A percentile compares a stretch with the other conserved stretches of the same genome.
These are phyloP conservation scores for Thecaphora thlaspeos DNA, from an alignment of 1,284 basidiomycete genomes.

Conservation along the genomic window DNA sequence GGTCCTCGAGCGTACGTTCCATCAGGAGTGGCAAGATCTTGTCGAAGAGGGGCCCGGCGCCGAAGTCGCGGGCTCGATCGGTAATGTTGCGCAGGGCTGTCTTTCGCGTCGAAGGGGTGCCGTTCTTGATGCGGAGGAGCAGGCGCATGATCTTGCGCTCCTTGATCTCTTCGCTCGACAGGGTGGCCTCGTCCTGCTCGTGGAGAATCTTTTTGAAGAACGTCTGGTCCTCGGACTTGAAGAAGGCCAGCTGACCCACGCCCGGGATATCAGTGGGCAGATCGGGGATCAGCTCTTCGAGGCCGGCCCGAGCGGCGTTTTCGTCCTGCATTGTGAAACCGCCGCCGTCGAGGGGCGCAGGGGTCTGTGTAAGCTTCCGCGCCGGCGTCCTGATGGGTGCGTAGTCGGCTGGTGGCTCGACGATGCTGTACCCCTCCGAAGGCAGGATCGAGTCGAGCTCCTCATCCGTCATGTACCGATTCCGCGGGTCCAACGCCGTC, in stretches of 20 bases:
- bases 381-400: slow-evolving; percentile 74
- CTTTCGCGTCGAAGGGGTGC: slow-evolving; percentile 96
- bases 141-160: slow-evolving; percentile 99
- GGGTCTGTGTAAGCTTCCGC: slow-evolving; percentile 68
- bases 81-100: slow-evolving; percentile 96
- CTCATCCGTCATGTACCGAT: slow-evolving; percentile 89
- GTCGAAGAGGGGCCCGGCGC: slow-evolving; percentile 97
- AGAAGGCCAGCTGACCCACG: slow-evolving; percentile 93
- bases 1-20: slow-evolving; percentile 98
- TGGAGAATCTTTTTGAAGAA: slow-evolving; percentile 96
- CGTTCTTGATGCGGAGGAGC: slow-evolving; percentile 99
- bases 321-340: slow-evolving; percentile 97
- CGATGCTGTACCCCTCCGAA: slow-evolving; percentile 81
- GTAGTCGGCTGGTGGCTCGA: slow-evolving; percentile 91
- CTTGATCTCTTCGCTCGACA: slow-evolving; percentile 97
- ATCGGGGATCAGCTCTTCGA: slow-evolving; percentile 82
- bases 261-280: slow-evolving; percentile 98
- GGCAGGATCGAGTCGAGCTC: slow-evolving; percentile 91
- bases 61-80: slow-evolving; percentile 98
- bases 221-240: slow-evolving; percentile 96
- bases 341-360: slow-evolving; percentile 65
- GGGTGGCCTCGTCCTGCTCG: slow-evolving; percentile 78
- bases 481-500: slow-evolving; percentile 93
- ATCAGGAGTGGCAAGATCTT: slow-evolving; percentile 97
- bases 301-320: slow-evolving; percentile 78